Percentiles rank a stretch among this genome's conserved stretches.
Conservation (phyloP, 2,329 filamentous ascomycete species). For the Aspergillus felis region DNA sequence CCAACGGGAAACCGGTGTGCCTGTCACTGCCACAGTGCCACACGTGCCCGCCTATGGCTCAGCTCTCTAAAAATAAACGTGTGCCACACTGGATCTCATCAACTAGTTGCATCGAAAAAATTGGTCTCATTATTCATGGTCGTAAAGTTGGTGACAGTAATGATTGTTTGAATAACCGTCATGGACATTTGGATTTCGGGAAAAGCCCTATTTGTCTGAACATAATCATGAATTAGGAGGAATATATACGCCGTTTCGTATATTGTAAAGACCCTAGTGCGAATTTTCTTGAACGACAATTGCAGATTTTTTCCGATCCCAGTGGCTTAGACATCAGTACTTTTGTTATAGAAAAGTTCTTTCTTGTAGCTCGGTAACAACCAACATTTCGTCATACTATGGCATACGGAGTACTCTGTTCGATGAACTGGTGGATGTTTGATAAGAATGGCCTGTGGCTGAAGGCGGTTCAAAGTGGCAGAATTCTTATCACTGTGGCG, state of each 20-base stretch:
- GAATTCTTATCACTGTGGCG: not conserved
- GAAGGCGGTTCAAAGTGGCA: not conserved
- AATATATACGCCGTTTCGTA: not conserved
- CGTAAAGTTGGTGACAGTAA: not conserved
- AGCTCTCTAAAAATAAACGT: not conserved
- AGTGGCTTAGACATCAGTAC: not conserved
- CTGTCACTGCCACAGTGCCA: not conserved
- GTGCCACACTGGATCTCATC: no score
- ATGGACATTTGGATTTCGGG: not conserved
- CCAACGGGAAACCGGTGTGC: conserved; percentile 14
- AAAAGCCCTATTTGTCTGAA: not conserved
- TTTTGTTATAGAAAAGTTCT: not conserved
- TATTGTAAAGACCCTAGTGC: no score
- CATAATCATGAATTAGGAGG: not conserved
- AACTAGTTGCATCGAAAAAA: not conserved
- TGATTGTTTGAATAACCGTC: not conserved
- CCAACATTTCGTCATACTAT: not conserved
- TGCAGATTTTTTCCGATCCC: not conserved
- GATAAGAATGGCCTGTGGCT: not conserved
- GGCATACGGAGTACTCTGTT: no score
- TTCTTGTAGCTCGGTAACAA: no score
- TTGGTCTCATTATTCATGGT: not conserved
- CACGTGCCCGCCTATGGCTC: not conserved
- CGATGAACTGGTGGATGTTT: not conserved
- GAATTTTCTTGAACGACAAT: not conserved